phyloP scores from a whole-genome alignment of 176 grass and related monocot species.

The Juncus effusus region DNA sequence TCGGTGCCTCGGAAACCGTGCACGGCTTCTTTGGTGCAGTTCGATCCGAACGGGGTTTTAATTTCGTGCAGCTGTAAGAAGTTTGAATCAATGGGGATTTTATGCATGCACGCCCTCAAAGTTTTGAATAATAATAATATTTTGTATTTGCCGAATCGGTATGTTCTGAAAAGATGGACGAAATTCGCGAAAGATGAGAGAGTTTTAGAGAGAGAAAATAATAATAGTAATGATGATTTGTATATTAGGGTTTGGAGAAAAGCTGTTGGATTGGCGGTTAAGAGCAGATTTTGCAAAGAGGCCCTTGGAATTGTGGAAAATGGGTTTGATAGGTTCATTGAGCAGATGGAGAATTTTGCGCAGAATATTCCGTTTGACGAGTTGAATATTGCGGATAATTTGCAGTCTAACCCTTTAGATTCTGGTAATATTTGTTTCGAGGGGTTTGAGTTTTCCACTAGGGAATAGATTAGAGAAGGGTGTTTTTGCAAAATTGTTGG shows the following conservation, averaged over 20 bases:
- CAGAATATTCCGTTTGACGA: conserved; percentile 22
- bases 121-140: conserved; percentile 57
- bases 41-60: conserved; percentile 24
- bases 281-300: conserved; percentile 33
- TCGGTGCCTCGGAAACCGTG: conserved; percentile 39
- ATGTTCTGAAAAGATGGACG: conserved; percentile 37
- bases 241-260: conserved; percentile 30
- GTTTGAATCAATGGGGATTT: conserved; percentile 42
- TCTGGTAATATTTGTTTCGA: conserved; percentile 39
- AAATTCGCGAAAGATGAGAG: conserved; percentile 37
- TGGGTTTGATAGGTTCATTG: conserved; percentile 36
- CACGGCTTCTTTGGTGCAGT: conserved; percentile 28
- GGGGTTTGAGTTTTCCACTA: conserved; percentile 32
- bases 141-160: conserved; percentile 34
- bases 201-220: conserved; percentile 21
- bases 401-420: conserved; percentile 26
- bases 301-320: conserved; percentile 37
- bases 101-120: conserved; percentile 49
- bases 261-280: conserved; percentile 28
- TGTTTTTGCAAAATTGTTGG: no score
- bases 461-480: not conserved
- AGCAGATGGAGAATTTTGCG: conserved; percentile 39
- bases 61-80: conserved; percentile 49
- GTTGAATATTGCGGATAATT: conserved; percentile 19
- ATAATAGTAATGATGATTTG: conserved; percentile 3